Evolutionary conservation across 2,329 filamentous ascomycete genomes (phyloP).

Genomic region (Ceratocystis cacaofunesta): DNA sequence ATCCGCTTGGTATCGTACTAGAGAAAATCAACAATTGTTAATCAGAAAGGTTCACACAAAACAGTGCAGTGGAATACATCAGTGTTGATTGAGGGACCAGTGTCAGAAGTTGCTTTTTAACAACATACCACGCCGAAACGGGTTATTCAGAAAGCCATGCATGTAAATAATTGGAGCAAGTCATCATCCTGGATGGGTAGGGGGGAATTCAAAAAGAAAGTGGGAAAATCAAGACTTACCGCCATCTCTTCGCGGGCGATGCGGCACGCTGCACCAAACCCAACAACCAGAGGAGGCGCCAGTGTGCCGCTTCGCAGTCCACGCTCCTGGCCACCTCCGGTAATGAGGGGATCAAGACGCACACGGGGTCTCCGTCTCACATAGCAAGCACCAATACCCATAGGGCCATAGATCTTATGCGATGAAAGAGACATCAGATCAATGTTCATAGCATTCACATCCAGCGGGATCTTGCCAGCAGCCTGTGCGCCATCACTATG

Average conservation of each 20-base stretch:
- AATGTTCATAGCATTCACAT: conserved; percentile 96
- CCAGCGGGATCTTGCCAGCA: conserved; percentile 93
- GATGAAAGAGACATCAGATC: conserved; percentile 98
- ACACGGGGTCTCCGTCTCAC: conserved; percentile 85
- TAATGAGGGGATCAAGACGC: conserved; percentile 89
- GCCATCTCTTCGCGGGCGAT: conserved; percentile 80
- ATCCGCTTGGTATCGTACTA: conserved; percentile 89
- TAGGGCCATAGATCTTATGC: conserved; percentile 97
- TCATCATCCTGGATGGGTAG: conserved; percentile 47
- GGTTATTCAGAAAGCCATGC: conserved; percentile 78
- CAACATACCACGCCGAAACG: conserved; percentile 46
- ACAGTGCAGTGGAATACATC: background rate
- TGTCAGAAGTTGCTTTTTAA: conserved; percentile 54
- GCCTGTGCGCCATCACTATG: conserved; percentile 94
- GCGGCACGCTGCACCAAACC: conserved; percentile 89
- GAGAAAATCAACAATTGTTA: conserved; percentile 8
- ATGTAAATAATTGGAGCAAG: conserved; percentile 52
- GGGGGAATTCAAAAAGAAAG: conserved; percentile 8
- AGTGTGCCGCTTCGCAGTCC: conserved; percentile 88
- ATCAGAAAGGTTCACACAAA: conserved; percentile 6
- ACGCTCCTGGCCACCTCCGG: conserved; percentile 88
- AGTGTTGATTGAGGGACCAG: conserved; percentile 8
- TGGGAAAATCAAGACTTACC: conserved; percentile 42
- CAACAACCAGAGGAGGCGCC: conserved; percentile 74
- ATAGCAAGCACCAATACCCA: conserved; percentile 92